These are phyloP conservation scores for Multifurca ochricompacta DNA, from an alignment of 768 basidiomycete genomes.

Conservation along the genomic window DNA sequence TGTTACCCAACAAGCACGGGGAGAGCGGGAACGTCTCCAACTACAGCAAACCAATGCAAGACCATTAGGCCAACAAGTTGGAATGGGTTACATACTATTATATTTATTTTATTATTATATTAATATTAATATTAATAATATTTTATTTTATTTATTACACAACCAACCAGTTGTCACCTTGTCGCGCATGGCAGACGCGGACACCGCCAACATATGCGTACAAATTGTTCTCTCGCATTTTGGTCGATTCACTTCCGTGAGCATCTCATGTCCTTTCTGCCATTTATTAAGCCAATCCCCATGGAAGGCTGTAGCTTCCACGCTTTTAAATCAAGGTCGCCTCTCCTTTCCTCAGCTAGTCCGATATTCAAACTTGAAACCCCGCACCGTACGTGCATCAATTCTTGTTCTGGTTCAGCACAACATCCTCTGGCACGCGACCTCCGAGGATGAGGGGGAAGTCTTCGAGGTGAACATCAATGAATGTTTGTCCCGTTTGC, in stretches of 20 bases:
- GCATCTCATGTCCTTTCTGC: slow-evolving; percentile 22
- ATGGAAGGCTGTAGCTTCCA: slow-evolving; percentile 60
- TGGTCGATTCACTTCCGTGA: slow-evolving; percentile 57
- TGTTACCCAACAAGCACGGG: too few relatives aligned
- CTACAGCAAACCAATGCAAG: too few relatives aligned
- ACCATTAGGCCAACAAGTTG: too few relatives aligned
- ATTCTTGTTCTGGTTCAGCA: slow-evolving; percentile 83
- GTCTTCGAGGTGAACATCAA: slow-evolving; percentile 76
- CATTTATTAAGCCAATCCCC: neutral
- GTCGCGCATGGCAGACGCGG: slow-evolving; percentile 61
- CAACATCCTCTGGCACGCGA: slow-evolving; percentile 82
- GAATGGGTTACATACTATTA: too few relatives aligned
- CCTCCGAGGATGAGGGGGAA: slow-evolving; percentile 61
- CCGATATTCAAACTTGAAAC: slow-evolving; percentile 59
- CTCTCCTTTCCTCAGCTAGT: slow-evolving; percentile 62
- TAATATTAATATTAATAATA: slow-evolving; percentile 8
- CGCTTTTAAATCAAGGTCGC: slow-evolving; percentile 75
- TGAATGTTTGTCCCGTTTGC: slow-evolving; percentile 72
- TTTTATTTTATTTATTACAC: neutral
- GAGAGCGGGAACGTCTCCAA: too few relatives aligned
- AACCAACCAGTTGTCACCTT: too few relatives aligned
- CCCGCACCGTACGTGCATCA: slow-evolving; percentile 58
- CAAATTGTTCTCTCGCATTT: slow-evolving; percentile 61
- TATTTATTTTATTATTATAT: too few relatives aligned
- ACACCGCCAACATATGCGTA: slow-evolving; percentile 51